These are phyloP conservation scores for Venturiaceae sp. DNA, from an alignment of 2,329 filamentous ascomycete species.

Conservation along the genomic window DNA sequence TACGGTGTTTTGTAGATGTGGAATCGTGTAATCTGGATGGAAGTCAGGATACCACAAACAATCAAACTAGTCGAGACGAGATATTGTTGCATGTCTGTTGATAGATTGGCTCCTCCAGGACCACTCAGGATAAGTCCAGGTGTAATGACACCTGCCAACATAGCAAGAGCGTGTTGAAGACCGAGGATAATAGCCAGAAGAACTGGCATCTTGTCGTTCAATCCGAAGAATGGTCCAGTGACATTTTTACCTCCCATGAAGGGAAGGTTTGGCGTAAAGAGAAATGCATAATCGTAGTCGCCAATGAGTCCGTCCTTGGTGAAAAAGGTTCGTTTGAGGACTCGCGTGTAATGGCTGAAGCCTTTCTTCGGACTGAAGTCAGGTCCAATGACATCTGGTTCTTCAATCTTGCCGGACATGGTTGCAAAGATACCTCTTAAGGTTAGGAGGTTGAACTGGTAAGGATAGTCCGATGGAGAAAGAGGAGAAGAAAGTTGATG, in stretches of 20 bases:
- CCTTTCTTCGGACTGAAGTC: conserved; percentile 30
- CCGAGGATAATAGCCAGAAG: conserved; percentile 64
- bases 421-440: no score
- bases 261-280: conserved; percentile 73
- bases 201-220: conserved; percentile 69
- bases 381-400: conserved; percentile 35
- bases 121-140: conserved; percentile 64
- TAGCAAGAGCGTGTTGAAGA: conserved; percentile 69
- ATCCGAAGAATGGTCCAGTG: conserved; percentile 73
- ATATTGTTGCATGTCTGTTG: conserved; percentile 55
- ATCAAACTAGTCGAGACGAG: conserved; percentile 71
- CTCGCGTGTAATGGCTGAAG: background rate
- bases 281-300: conserved; percentile 80
- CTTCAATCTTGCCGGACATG: no score
- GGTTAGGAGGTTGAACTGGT: no score
- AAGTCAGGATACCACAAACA: conserved; percentile 64
- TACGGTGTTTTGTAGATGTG: conserved; percentile 64
- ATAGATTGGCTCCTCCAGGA: conserved; percentile 52
- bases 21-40: conserved; percentile 69
- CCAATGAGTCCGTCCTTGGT: conserved; percentile 49
- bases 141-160: conserved; percentile 60
- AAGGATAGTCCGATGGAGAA: no score
- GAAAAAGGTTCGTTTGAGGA: background rate
- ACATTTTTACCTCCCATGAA: conserved; percentile 58
- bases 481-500: no score